Conservation (phyloP, 116 monocot genomes). For the Phalaenopsis hybrid region DNA sequence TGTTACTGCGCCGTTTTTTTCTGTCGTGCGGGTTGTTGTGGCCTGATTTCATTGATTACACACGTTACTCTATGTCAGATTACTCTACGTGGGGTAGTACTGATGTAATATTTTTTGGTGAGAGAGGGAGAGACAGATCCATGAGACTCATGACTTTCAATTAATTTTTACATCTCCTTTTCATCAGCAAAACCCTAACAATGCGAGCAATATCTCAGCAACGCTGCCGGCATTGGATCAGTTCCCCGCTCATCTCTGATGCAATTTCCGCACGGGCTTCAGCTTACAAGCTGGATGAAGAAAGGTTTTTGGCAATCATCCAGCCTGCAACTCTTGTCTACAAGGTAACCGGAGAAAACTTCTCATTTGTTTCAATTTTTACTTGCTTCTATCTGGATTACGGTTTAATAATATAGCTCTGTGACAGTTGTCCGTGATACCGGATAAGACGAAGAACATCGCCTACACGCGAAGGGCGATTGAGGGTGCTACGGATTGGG, state of each 20-base stretch:
- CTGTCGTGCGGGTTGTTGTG: no score
- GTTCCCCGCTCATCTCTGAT: constrained; percentile 4
- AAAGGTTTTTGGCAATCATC: constrained; percentile 62
- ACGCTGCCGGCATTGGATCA: no score
- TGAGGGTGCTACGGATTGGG: constrained; percentile 68
- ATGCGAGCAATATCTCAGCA: background rate
- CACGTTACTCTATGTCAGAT: no score
- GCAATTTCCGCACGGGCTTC: constrained; percentile 32
- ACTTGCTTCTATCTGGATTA: background rate
- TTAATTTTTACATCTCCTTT: no score
- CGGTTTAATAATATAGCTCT: constrained; percentile 75
- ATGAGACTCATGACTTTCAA: no score
- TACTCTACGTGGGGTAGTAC: no score
- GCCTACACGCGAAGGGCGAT: constrained; percentile 60
- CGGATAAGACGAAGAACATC: constrained; percentile 86
- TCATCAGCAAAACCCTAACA: background rate
- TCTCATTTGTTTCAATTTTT: background rate
- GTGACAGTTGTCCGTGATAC: constrained; percentile 68
- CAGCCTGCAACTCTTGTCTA: constrained; percentile 33
- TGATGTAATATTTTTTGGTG: no score
- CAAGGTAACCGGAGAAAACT: constrained; percentile 30
- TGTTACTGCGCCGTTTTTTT: no score
- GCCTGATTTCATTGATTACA: no score
- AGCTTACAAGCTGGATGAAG: constrained; percentile 41
- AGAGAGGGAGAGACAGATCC: no score